These are phyloP conservation scores for Tylopilus sp. DNA, from an alignment of 768 basidiomycete genomes.

Conservation along the genomic window DNA sequence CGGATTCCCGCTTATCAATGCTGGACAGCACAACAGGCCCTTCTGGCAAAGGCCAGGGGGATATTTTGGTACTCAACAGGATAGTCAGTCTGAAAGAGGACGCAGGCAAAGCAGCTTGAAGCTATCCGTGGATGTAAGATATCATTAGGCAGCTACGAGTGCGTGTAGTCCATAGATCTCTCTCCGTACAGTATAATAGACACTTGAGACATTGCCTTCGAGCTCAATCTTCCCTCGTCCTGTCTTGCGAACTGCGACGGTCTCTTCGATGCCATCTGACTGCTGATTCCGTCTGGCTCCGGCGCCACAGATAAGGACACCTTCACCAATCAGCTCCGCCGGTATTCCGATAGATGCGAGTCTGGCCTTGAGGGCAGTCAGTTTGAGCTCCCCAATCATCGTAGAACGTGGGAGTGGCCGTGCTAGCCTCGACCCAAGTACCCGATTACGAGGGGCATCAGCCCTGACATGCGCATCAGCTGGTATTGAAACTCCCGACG, in stretches of 20 bases:
- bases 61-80: conserved; percentile 82
- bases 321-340: conserved; percentile 96
- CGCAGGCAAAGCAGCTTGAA: conserved; percentile 57
- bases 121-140: not conserved
- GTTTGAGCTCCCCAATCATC: conserved; percentile 96
- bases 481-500: conserved; percentile 38
- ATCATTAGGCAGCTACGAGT: conserved; percentile 62
- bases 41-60: conserved; percentile 57
- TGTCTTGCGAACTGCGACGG: conserved; percentile 87
- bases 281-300: conserved; percentile 44
- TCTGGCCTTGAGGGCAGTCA: conserved; percentile 83
- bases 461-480: conserved; percentile 22
- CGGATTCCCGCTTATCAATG: conserved; percentile 68
- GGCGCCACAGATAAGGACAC: conserved; percentile 84
- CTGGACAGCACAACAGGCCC: conserved; percentile 50
- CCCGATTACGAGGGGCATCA: conserved; percentile 34
- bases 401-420: conserved; percentile 79
- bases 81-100: conserved; percentile 96
- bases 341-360: conserved; percentile 74
- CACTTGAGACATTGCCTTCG: conserved; percentile 83
- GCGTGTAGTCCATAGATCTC: conserved; percentile 93
- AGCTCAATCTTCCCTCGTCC: conserved; percentile 82
- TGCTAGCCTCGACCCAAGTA: conserved; percentile 64
- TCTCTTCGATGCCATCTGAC: conserved; percentile 51
- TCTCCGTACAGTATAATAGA: conserved; percentile 84